Percentiles rank a stretch among this genome's conserved stretches.
Conservation (phyloP, 1,284 basidiomycete species). For the Papiliotrema flavescens region DNA sequence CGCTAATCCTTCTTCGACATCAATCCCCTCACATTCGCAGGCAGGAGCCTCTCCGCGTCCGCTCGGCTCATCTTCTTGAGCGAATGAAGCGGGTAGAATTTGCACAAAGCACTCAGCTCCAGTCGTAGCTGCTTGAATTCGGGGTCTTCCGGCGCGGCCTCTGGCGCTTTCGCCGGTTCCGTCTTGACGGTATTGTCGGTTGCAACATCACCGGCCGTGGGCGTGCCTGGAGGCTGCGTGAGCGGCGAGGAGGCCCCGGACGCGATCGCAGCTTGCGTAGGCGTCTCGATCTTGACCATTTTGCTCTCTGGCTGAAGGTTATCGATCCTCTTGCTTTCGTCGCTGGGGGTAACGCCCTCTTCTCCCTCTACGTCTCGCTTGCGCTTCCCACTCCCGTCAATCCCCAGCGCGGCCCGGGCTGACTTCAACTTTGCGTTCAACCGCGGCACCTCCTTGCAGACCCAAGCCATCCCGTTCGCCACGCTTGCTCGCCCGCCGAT, state of each 20-base stretch:
- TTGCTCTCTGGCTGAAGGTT: background rate
- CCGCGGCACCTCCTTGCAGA: slow-evolving; percentile 24
- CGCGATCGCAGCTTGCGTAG: background rate
- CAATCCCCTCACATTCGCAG: slow-evolving; percentile 35
- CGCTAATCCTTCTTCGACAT: slow-evolving; percentile 17
- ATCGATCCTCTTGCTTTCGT: background rate
- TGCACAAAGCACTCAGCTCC: slow-evolving; percentile 41
- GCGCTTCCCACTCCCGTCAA: background rate
- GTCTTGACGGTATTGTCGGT: background rate
- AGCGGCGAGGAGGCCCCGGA: slow-evolving; percentile 18
- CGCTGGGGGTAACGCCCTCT: too few species aligned
- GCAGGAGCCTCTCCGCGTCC: slow-evolving; percentile 35
- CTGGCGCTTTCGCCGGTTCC: background rate
- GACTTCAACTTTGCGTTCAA: slow-evolving; percentile 3
- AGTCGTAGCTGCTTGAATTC: slow-evolving; percentile 31
- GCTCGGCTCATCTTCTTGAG: slow-evolving; percentile 38
- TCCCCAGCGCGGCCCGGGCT: background rate
- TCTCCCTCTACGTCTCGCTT: slow-evolving; percentile 3
- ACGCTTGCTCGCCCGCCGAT: slow-evolving; percentile 32
- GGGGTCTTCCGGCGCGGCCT: slow-evolving; percentile 6
- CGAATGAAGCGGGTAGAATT: slow-evolving; percentile 44
- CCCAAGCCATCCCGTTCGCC: slow-evolving; percentile 27
- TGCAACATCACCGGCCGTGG: background rate
- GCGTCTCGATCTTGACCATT: slow-evolving; percentile 5
- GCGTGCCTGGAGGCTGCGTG: slow-evolving; percentile 10